Base-by-base conservation (phyloP, 2,329 filamentous ascomycete species). In the Sporothrix variecibatus region DNA sequence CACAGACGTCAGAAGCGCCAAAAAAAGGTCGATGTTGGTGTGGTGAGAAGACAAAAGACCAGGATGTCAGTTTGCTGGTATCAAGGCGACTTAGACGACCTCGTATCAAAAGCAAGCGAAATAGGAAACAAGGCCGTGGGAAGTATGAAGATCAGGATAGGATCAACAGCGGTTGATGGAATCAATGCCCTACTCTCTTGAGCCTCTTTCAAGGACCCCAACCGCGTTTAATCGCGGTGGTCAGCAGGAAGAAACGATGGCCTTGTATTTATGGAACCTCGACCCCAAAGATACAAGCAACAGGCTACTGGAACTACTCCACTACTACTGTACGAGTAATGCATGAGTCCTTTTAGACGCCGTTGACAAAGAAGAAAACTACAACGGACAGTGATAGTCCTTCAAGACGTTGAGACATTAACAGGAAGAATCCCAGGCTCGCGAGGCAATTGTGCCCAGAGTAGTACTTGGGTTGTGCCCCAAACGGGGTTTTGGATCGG, bases 231-330 rank as follows among this genome's bases (percentile, higher is more conserved):
- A 7, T 46, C 34, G 26, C 46, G 62, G 62, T 67, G 34, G 60
- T 65, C 62, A 67, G 62, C 62, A 67, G 38, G 34, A 34, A 34
- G 34, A 34, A 34, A 34, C 34, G 34, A 49, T 9, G 38, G n/a
- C 62, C 62, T 67, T 17, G 43, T 49, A 67, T 28, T 60, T 67
- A 17, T 46, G 62, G 62, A 67, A 43, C 26, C n/a, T n/a, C n/a
- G 34, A 34, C 34, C 15, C 15, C 12, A 20, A 60, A 28, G n/a
- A 43, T 17, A 67, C 17, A 67, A 17, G 38, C 38, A 12, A 28
- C 62, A 62, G 38, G 9, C 62, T 65, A 9, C 23, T 26, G 11
- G n/a, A 28, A 23, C 2, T 26, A 28, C 34, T 34, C 34, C 9
- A n/a, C 7, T 12, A 26, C 51, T 65, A 46, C n/a, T 43, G 38